These are phyloP conservation scores for Penicillium tannophilum DNA, from an alignment of 495 filamentous ascomycete species.

Conservation along the genomic window DNA sequence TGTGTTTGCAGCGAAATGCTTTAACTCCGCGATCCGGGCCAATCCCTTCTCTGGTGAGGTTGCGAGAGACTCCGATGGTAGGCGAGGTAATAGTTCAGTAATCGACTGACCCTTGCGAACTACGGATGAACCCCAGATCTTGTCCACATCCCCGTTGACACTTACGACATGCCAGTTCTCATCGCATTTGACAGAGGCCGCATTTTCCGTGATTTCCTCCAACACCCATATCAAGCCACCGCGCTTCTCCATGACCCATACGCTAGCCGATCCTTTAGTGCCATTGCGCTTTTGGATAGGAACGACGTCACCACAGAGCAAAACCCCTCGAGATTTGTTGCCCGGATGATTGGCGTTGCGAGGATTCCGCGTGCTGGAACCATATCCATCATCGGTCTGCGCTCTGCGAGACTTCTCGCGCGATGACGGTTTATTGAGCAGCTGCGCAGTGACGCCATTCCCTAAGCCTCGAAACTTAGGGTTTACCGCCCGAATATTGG, in stretches of 20 bases:
- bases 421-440: constrained; percentile 86
- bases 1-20: constrained; percentile 80
- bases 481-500: constrained; percentile 43
- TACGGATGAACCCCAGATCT: constrained; percentile 78
- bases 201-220: constrained; percentile 95
- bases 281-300: constrained; percentile 96
- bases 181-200: constrained; percentile 72
- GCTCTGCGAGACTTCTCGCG: constrained; percentile 62
- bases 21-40: constrained; percentile 64
- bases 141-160: constrained; percentile 66
- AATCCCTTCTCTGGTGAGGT: constrained; percentile 66
- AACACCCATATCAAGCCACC: constrained; percentile 95
- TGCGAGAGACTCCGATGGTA: constrained; percentile 73
- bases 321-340: constrained; percentile 83
- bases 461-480: constrained; percentile 62
- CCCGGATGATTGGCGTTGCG: constrained; percentile 57
- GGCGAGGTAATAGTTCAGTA: constrained; percentile 71
- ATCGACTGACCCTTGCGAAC: constrained; percentile 69
- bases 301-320: constrained; percentile 95
- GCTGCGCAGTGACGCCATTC: constrained; percentile 79
- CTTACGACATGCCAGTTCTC: constrained; percentile 69
- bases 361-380: constrained; percentile 59
- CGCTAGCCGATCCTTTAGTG: constrained; percentile 82
- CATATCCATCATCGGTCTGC: constrained; percentile 75
- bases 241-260: constrained; percentile 98